Percentiles rank a stretch among this genome's conserved stretches.
phyloP scores from a whole-genome alignment of 371 early-diverging fungal genomes.

The Saksenaea vasiformis region DNA sequence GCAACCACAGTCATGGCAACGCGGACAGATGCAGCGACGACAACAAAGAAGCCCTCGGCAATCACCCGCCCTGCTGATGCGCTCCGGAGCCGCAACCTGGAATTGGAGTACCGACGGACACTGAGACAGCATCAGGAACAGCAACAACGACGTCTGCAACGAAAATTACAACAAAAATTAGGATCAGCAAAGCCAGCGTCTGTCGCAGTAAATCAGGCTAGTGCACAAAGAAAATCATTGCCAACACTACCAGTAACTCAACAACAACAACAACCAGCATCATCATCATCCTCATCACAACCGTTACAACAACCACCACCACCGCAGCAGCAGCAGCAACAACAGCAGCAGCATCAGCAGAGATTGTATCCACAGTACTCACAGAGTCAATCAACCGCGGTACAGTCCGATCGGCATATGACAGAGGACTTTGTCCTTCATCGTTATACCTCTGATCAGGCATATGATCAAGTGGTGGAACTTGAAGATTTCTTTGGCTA shows the following conservation, averaged over 20 bases:
- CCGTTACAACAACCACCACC: neutral
- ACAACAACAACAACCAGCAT: too few relatives aligned
- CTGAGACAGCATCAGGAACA: constrained; percentile 8
- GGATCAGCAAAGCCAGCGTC: constrained; percentile 4
- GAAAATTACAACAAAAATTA: constrained; percentile 6
- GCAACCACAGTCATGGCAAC: constrained; percentile 6
- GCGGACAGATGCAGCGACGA: neutral
- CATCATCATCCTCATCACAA: constrained; percentile 4
- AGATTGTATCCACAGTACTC: constrained; percentile 4
- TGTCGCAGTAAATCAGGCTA: neutral
- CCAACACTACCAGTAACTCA: constrained; percentile 2
- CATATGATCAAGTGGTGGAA: constrained; percentile 44
- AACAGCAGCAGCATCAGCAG: constrained; percentile 15
- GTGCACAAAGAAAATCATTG: neutral
- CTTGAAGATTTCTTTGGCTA: constrained; percentile 45
- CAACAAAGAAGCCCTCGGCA: neutral
- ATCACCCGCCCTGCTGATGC: neutral
- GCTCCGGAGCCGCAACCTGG: neutral
- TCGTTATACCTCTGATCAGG: constrained; percentile 51
- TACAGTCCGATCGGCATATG: neutral
- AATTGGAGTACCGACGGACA: constrained; percentile 1
- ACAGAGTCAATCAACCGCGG: neutral
- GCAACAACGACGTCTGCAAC: constrained; percentile 1
- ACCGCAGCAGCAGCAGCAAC: constrained; percentile 10
- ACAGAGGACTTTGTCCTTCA: constrained; percentile 41